Evolutionary conservation across 805 yeast species (phyloP), one percentile per base, ranked within the genome.

Genomic region (Candida xiaguanensis): DNA sequence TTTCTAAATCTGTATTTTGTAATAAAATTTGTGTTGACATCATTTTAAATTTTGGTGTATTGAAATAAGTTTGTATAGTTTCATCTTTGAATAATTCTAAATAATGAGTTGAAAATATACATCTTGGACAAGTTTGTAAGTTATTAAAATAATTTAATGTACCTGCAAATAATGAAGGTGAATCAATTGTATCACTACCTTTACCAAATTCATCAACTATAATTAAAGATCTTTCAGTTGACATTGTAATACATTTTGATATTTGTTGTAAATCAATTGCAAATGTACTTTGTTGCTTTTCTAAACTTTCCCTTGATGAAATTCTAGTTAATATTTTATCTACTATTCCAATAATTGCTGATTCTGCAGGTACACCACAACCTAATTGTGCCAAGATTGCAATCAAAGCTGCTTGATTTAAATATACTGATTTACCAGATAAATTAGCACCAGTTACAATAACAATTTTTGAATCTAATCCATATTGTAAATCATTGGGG

Each of bases 141-240:
- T 19, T 20, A 18, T 58, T 48, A 1, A 68, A 36, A 12, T 51
- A 34, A 14, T 53, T 54, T 4, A 74, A 42, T 2, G 65, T 49
- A 0, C 74, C 50, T 1, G 74, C 75, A 40, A 71, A 59, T 8
- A 73, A 39, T 1, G 75, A 58, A 0, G 74, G 74, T 0, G 77
- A 77, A 46, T 73, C 74, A 9, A 63, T 47, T 0, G 64, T 45
- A 47, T 72, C 75, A 0, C 77, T 75, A 0, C 80, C 80, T 43
- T 74, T 73, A 0, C 80, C 81, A 52, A 71, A 74, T 42, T 75
- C 80, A 51, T 76, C 79, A 18, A 77, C 59, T 5, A 77, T 51
- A 2, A 78, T 44, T 19, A 78, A 44, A 9, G 77, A 72, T 31
- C 51, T 58, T 0, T 55, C 50, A 0, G 77, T 71, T 19, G 59